These are phyloP conservation scores for Cyclotella distinguenda DNA, from an alignment of 108 stramenopile species.

Conservation along the genomic window DNA sequence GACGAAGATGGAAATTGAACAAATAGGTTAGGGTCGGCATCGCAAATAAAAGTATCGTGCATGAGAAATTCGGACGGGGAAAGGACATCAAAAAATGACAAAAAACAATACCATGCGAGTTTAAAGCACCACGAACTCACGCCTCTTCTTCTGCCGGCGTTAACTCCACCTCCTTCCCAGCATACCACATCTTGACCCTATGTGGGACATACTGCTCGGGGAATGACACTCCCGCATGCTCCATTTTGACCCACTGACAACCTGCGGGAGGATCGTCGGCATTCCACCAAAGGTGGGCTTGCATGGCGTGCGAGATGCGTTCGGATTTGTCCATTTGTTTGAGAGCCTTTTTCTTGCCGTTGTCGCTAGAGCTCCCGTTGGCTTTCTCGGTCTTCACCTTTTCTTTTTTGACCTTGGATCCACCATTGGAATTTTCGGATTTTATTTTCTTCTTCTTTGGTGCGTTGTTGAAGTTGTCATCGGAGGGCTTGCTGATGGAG, in stretches of 20 bases:
- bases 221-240: constrained; percentile 96
- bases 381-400: constrained; percentile 42
- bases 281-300: constrained; percentile 91
- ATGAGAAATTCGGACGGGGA: no score
- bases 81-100: neutral
- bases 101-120: neutral
- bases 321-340: constrained; percentile 79
- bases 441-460: constrained; percentile 39
- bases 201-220: constrained; percentile 93
- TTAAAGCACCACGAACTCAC: constrained; percentile 39
- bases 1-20: no score
- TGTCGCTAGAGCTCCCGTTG: constrained; percentile 9
- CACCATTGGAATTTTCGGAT: constrained; percentile 22
- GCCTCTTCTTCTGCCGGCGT: constrained; percentile 94
- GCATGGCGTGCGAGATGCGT: constrained; percentile 86
- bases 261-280: constrained; percentile 83
- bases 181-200: constrained; percentile 91
- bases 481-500: constrained; percentile 2
- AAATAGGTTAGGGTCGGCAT: no score
- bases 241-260: constrained; percentile 93
- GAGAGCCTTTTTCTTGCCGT: constrained; percentile 27
- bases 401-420: constrained; percentile 17
- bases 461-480: constrained; percentile 16
- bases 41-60: no score
- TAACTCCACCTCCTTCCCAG: constrained; percentile 88